Base-by-base conservation (phyloP, 768 basidiomycete genomes). In the Mycena belliarum region DNA sequence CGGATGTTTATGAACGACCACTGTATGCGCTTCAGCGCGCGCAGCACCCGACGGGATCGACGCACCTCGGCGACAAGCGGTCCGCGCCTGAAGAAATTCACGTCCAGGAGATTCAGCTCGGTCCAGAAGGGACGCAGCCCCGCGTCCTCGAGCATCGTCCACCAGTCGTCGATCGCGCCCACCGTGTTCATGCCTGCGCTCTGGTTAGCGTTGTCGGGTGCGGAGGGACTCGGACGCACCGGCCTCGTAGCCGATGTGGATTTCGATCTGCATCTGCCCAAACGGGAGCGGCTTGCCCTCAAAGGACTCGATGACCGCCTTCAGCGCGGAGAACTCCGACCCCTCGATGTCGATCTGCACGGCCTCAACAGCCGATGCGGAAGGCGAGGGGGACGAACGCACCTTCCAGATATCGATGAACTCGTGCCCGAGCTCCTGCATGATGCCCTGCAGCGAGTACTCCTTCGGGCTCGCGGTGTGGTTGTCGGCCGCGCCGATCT, bases 91-190 rank as follows among this genome's bases (percentile, higher is more conserved):
- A 67, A 61, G 32, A 59, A 61, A 54, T 73, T 73, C 18, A 69
- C 59, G 56, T 73, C 72, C 6, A 73, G 62, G 42, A 75, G 41
- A 57, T 75, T 75, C 6, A 71, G 68, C 67, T 81, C 80, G 4
- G 73, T 76, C 73, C 75, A 77, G 52, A 80, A 79, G 16, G 80
- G 75, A 48, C 80, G 69, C 42, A 82, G 63, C 26, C 80, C 81
- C 8, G 77, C 77, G 37, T 70, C 65, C 65, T 82, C 80, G 4
- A 82, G 65, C 65, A 69, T 68, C 65, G 73, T 72, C 80, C 80
- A 81, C 78, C 79, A 81, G 1, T 70, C 55, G 43, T 76, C 33
- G 33, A 35, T 35, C 9, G 33, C 33, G 33, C 33, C 33, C 16
- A 35, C 12, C 3, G 33, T 35, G 33, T 35, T 35, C 33, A 35